These are phyloP conservation scores for Nematocida ironsii DNA, from an alignment of 371 early-diverging fungal genomes.

Conservation along the genomic window DNA sequence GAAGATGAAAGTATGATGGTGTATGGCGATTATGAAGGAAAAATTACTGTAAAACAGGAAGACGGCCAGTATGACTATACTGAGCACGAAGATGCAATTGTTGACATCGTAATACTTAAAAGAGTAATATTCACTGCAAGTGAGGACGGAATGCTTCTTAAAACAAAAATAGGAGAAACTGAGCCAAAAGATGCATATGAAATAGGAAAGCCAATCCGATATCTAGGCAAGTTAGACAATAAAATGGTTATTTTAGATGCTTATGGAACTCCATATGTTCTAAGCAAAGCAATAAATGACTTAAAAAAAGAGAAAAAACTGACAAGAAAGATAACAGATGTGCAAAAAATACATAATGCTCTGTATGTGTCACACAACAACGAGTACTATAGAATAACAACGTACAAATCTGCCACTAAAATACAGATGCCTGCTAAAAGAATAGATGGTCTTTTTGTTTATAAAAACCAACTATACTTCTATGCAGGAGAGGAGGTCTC, in stretches of 20 bases:
- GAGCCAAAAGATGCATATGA: conserved; percentile 50
- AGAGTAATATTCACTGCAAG: conserved; percentile 40
- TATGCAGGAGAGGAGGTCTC: conserved; percentile 11
- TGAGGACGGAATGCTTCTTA: conserved; percentile 49
- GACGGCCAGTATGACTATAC: not conserved
- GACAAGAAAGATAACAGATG: conserved; percentile 15
- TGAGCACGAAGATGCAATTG: conserved; percentile 45
- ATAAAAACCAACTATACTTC: conserved; percentile 1
- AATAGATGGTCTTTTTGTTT: conserved; percentile 33
- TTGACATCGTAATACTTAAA: conserved; percentile 15
- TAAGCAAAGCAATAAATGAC: conserved; percentile 22
- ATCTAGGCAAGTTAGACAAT: conserved; percentile 16
- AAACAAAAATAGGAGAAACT: conserved; percentile 20
- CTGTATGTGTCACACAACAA: conserved; percentile 31
- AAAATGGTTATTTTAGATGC: conserved; percentile 12
- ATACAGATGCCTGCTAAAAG: not conserved
- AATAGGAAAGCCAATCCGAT: conserved; percentile 25
- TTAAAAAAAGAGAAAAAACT: conserved; percentile 12
- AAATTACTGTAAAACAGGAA: conserved; percentile 12
- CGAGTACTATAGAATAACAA: not conserved
- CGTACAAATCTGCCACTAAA: not conserved
- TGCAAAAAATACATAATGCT: not conserved
- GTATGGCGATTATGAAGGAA: conserved; percentile 39
- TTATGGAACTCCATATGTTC: conserved; percentile 22
- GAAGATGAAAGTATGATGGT: not conserved